Evolutionary conservation across 129 eudicot species (phyloP).

Genomic region (Apium graveolens): DNA sequence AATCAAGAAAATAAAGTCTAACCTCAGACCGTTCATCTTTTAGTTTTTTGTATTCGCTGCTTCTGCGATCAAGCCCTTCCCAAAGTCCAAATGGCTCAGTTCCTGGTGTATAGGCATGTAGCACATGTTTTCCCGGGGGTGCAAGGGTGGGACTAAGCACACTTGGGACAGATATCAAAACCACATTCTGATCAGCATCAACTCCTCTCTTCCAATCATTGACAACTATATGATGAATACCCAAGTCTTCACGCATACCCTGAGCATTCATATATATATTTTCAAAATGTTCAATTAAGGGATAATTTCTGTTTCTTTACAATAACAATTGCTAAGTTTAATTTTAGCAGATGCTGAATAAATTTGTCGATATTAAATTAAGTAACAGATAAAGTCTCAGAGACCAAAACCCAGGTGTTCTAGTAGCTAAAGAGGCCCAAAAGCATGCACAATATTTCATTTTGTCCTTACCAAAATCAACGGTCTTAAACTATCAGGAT

Average conservation of each 20-base stretch:
- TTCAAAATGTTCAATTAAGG: conserved; percentile 1
- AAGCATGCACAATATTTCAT: neutral
- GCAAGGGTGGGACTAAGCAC: conserved; percentile 81
- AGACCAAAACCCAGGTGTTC: neutral
- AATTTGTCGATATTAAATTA: neutral
- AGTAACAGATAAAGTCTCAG: neutral
- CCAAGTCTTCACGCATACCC: conserved; percentile 77
- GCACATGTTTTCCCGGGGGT: conserved; percentile 84
- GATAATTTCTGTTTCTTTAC: conserved; percentile 1
- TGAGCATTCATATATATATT: conserved; percentile 16
- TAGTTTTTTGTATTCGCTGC: conserved; percentile 72
- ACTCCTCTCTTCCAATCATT: conserved; percentile 95
- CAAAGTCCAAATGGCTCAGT: conserved; percentile 80
- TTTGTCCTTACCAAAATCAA: neutral
- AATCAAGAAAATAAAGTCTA: neutral
- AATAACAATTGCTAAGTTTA: neutral
- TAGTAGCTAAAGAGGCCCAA: neutral
- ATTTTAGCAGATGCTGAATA: neutral
- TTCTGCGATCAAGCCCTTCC: conserved; percentile 86
- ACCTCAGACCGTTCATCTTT: conserved; percentile 89
- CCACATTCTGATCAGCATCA: conserved; percentile 98
- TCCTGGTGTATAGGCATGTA: conserved; percentile 96
- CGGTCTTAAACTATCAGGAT: neutral
- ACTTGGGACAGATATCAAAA: conserved; percentile 85
- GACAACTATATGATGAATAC: conserved; percentile 93